phyloP scores from a whole-genome alignment of 2,329 filamentous ascomycete species.

The Ophiostoma sp. region DNA sequence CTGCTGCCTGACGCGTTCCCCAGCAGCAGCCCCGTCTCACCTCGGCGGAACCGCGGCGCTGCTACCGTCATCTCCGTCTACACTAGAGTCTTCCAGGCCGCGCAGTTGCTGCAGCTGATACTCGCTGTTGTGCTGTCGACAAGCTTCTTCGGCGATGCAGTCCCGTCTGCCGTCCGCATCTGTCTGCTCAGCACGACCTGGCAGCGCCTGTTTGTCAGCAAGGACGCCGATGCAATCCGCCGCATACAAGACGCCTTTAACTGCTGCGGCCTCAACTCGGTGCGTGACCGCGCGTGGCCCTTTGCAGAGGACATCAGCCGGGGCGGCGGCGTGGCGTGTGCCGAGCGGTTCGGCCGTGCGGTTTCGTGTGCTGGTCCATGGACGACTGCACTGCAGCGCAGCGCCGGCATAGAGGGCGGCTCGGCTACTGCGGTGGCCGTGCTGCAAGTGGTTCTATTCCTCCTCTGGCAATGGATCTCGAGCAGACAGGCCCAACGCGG shows the following conservation, averaged over 20 bases:
- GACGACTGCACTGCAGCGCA: slow-evolving; percentile 49
- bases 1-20: slow-evolving; percentile 6
- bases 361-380: slow-evolving; percentile 50
- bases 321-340: slow-evolving; percentile 38
- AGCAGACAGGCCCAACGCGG: background rate
- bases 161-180: slow-evolving; percentile 35
- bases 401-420: slow-evolving; percentile 51
- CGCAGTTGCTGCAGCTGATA: slow-evolving; percentile 29
- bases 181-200: slow-evolving; percentile 56
- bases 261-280: slow-evolving; percentile 60
- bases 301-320: slow-evolving; percentile 39
- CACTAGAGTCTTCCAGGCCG: slow-evolving; percentile 1
- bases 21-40: background rate
- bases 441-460: slow-evolving; percentile 45
- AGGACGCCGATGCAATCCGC: slow-evolving; percentile 48
- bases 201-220: slow-evolving; percentile 47
- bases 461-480: slow-evolving; percentile 11
- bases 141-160: slow-evolving; percentile 37
- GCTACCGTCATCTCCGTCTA: background rate
- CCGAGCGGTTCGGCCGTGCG: slow-evolving; percentile 41
- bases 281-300: slow-evolving; percentile 58
- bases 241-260: slow-evolving; percentile 59
- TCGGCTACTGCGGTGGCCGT: slow-evolving; percentile 50
- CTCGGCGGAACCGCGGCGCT: background rate
- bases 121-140: slow-evolving; percentile 43